Evolutionary conservation across 2,329 filamentous ascomycete genomes (phyloP), one percentile per base, ranked within the genome.

Genomic region (Septoria linicola): DNA sequence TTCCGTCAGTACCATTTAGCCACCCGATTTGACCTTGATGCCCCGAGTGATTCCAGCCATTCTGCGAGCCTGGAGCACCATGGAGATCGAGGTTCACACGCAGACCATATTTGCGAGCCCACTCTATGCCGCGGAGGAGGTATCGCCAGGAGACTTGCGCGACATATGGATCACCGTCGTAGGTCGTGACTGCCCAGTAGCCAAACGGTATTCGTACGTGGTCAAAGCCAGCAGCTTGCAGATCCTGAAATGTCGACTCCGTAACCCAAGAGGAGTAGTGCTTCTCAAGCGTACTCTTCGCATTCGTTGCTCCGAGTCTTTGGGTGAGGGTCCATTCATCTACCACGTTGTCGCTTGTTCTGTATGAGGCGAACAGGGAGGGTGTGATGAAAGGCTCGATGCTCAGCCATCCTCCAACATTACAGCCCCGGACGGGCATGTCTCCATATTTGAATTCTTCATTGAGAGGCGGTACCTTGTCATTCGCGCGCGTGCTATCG

Each of bases 31-130:
- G 55, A 1, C 93, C 92, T 67, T 87, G 85, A 8, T 84, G 82
- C 0, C 93, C 93, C 61, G 88, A 95, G 70, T 99, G 93, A 63
- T 96, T 96, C 92, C 92, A 97, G 1, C 93, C 93, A 64, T 99
- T 99, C 66, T 97, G 93, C 54, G 87, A 92, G 0, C 93, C 93
- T 0, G 92, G 92, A 0, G 93, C 76, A n/a, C 80, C 90, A 72
- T 99, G 93, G 3, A 96, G 74, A 68, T 99, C 93, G 3, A 99
- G 81, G 57, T 97, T 97, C 34, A 99, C 83, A 1, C 93, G 86
- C 3, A 99, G 76, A 0, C 93, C 93, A 68, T 96, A 87, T 66
- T 95, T 91, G 20, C 93, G 86, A 37, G 88, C 89, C 80, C 89
- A 99, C 69, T 99, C 93, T 59, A 99, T 96, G 8, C 80, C 89